Base-by-base conservation (phyloP, 768 basidiomycete species). In the Trametes cingulata region DNA sequence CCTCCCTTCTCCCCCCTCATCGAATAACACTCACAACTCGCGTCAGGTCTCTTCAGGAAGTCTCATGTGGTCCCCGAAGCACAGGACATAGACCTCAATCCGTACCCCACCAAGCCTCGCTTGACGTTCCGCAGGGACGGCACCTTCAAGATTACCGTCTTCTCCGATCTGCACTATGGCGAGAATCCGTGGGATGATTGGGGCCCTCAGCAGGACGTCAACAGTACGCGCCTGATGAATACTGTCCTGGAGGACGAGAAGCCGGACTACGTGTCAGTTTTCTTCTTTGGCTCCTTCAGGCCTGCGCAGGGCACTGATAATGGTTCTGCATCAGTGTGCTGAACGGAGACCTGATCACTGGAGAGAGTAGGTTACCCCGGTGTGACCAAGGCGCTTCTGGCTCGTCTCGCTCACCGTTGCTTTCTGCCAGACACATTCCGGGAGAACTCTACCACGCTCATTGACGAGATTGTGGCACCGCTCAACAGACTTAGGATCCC, bases 131-230 rank as follows among this genome's bases (percentile, higher is more conserved):
- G 76, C 8, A 29, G 69, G 0, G 80, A 87, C 67, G 85, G 84
- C 2, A 82, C 82, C 1, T 88, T 91, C 78, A 90, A 88, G 71
- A 65, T 91, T 46, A 86, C 84, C 14, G 78, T 90, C 6, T 89
- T 91, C 69, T 88, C 87, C 7, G 90, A 91, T 65, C 71, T 90
- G 29, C 89, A 91, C 67, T 90, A 80, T 61, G 89, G 90, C 25
- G 89, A 91, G 72, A 86, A 88, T 64, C 86, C 87, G 8, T 86
- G 85, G 83, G 85, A 85, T 53, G 70, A 60, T 8, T 87, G 85
- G 83, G 88, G 89, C 0, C 84, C 84, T 19, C 74, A 79, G 63
- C 86, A 91, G 65, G 90, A 91, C 61, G 69, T 74, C 24, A 86
- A 87, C 42, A 90, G 86, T 60, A 78, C 77, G 10, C 73, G 73